phyloP scores from a whole-genome alignment of 495 filamentous ascomycete species.

The Hypoxylon fragiforme region DNA sequence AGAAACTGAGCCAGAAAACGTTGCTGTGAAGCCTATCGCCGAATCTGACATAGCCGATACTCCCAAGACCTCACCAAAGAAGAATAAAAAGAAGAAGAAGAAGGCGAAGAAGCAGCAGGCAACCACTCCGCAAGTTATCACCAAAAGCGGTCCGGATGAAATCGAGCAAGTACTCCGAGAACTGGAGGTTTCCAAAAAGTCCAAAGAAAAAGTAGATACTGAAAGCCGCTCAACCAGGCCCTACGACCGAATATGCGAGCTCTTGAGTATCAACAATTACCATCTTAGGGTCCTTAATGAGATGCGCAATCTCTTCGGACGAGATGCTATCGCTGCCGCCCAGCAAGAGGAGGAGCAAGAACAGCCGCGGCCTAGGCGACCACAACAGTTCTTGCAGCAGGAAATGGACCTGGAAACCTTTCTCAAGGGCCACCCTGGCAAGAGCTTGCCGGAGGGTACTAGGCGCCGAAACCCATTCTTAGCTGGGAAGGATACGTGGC shows the following conservation, averaged over 20 bases:
- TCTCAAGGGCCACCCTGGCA: constrained; percentile 64
- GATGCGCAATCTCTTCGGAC: constrained; percentile 91
- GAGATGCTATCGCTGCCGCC: constrained; percentile 69
- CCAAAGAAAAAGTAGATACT: constrained; percentile 6
- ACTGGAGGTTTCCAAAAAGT: constrained; percentile 49
- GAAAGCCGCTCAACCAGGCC: constrained; percentile 18
- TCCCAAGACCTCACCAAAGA: constrained; percentile 55
- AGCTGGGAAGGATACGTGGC: constrained; percentile 91
- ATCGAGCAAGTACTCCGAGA: constrained; percentile 79
- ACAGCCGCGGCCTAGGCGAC: constrained; percentile 44
- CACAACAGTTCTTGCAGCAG: constrained; percentile 52
- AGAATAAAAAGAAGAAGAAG: constrained; percentile 65
- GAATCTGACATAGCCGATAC: constrained; percentile 50
- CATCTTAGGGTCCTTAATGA: constrained; percentile 87
- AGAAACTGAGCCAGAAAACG: constrained; percentile 44
- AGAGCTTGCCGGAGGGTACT: constrained; percentile 68
- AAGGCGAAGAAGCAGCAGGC: constrained; percentile 45
- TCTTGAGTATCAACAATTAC: constrained; percentile 75
- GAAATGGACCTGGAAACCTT: constrained; percentile 71
- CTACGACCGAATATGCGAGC: constrained; percentile 50
- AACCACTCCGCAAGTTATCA: constrained; percentile 10
- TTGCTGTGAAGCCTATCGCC: constrained; percentile 33
- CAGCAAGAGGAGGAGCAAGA: constrained; percentile 58
- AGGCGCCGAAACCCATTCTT: constrained; percentile 81
- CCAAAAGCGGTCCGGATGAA: constrained; percentile 63